Percentiles rank a stretch among this genome's conserved stretches.
Conservation (phyloP, 371 early-diverging fungal genomes). For the Lichtheimia ramosa region DNA sequence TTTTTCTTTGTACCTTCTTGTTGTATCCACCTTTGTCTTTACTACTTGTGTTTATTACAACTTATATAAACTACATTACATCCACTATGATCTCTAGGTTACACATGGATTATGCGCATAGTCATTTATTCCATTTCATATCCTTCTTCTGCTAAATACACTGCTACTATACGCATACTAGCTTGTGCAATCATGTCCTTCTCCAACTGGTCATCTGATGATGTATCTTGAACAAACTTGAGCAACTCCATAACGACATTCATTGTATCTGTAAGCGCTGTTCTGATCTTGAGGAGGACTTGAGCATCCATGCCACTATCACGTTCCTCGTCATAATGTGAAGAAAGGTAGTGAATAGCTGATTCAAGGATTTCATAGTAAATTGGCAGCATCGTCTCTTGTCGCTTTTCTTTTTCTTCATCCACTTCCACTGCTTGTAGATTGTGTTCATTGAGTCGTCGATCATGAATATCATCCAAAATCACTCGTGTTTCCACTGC, state of each 20-base stretch:
- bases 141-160: conserved; percentile 51
- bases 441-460: conserved; percentile 21
- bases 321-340: conserved; percentile 22
- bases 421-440: conserved; percentile 14
- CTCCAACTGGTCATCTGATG: conserved; percentile 24
- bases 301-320: conserved; percentile 41
- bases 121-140: conserved; percentile 21
- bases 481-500: conserved; percentile 54
- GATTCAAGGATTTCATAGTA: conserved; percentile 50
- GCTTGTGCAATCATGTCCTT: conserved; percentile 42
- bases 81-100: too few species aligned
- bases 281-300: conserved; percentile 40
- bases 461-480: conserved; percentile 48
- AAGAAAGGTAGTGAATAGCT: conserved; percentile 39
- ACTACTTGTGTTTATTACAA: too few species aligned
- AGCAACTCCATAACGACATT: conserved; percentile 43
- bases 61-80: too few species aligned
- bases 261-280: conserved; percentile 39
- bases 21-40: too few species aligned
- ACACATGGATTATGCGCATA: too few species aligned
- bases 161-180: conserved; percentile 39
- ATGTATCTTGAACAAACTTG: conserved; percentile 35
- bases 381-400: conserved; percentile 42
- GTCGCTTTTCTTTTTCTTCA: conserved; percentile 20
- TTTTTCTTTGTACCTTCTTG: too few species aligned